Evolutionary conservation across 768 basidiomycete genomes (phyloP), one percentile per base, ranked within the genome.

Genomic region (Rhizopogon vinicolor): DNA sequence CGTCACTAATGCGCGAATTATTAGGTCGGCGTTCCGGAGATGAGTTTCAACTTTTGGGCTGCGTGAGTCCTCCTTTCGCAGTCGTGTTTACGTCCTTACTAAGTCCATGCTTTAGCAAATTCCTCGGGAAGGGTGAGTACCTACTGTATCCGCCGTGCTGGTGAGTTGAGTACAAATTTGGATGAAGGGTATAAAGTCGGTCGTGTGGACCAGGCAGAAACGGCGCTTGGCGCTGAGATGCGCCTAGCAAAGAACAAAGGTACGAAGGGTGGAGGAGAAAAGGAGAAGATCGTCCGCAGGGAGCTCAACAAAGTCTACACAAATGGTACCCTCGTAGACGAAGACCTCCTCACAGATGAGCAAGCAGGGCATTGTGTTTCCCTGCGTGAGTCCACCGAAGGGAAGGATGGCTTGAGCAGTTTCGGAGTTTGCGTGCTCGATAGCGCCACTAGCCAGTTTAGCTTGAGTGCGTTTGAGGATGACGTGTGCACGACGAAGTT

Each of bases 251-350:
- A 89, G 62, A 72, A 72, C 14, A 77, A 74, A 59, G 72, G 71
- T 49, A 49, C 22, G 22, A 79, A 73, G 68, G 9, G 75, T 0
- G 85, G 84, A 45, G 85, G 81, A 60, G 75, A 74, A 41, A 85
- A 83, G 58, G 91, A 91, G 6, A 91, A 96, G 74, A 98, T 98
- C 50, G 97, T 98, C 41, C 77, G 88, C 58, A 89, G 89, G 46
- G 97, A 95, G 63, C 78, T 99, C 49, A 91, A 91, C 70, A 96
- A 95, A 75, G 93, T 99, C 43, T 91, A 95, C 67, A 99, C 97
- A 0, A 92, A 92, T 51, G 97, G 97, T 2, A 99, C 97, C 0
- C 85, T 98, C 25, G 88, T 98, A 45, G 97, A 99, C 62, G 85
- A 86, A 10, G 85, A 88, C 44, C 85, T 96, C 54, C 78, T 98